Conservation (phyloP, 164 flowering plant genomes). For the Sedum album region DNA sequence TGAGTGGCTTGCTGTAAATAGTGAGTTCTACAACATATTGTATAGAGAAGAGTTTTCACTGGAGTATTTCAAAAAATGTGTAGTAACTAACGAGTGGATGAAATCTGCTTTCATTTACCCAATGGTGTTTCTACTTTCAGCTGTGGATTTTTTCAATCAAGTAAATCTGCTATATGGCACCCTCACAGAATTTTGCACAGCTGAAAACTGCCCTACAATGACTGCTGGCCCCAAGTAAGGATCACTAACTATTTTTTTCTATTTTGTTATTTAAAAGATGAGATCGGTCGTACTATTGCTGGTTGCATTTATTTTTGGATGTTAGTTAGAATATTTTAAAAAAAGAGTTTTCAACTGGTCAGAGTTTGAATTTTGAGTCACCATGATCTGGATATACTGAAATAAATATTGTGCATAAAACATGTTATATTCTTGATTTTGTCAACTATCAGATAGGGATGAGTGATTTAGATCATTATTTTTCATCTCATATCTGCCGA, state of each 20-base stretch:
- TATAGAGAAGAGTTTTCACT: not conserved
- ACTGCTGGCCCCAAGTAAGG: constrained; percentile 98
- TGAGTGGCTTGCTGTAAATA: constrained; percentile 99
- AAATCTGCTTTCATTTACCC: not conserved
- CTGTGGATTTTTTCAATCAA: too few species aligned
- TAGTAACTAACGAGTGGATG: too few species aligned
- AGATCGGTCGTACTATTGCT: not conserved
- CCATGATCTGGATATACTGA: too few species aligned
- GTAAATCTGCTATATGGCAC: too few species aligned
- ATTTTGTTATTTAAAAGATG: not conserved
- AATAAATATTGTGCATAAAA: not conserved
- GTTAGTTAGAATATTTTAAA: not conserved
- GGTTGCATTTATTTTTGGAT: not conserved
- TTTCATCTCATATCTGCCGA: too few species aligned
- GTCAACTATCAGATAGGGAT: too few species aligned
- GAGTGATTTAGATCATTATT: too few species aligned
- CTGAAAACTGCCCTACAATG: too few species aligned
- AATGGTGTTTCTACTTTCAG: constrained; percentile 38
- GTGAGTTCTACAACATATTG: constrained; percentile 42
- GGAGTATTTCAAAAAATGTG: not conserved
- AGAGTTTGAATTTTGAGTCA: not conserved
- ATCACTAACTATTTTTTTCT: not conserved
- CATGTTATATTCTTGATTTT: not conserved
- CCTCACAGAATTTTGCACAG: too few species aligned
- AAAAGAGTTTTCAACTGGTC: not conserved